phyloP scores from a whole-genome alignment of 352 stramenopile genomes.

The Globisporangium heterothallicum region DNA sequence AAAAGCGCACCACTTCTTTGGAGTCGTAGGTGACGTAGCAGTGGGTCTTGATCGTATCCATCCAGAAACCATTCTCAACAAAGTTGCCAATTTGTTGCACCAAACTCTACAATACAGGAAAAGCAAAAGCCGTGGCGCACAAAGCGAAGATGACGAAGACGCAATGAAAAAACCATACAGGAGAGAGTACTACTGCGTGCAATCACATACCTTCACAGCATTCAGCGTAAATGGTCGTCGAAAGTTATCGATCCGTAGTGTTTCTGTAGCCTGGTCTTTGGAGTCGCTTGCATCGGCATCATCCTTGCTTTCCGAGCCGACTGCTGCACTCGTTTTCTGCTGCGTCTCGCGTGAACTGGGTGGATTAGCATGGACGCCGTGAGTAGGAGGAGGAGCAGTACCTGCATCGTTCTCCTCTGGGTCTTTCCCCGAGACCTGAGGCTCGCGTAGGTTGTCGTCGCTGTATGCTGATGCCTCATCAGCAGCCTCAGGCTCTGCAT shows the following conservation, averaged over 20 bases:
- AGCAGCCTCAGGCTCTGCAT: background rate
- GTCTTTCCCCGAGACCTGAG: background rate
- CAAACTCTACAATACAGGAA: slow-evolving; percentile 28
- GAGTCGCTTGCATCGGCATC: no score
- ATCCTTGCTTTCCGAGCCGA: background rate
- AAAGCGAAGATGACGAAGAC: background rate
- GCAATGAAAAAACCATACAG: slow-evolving; percentile 1
- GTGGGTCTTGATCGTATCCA: slow-evolving; percentile 85
- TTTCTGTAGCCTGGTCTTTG: no score
- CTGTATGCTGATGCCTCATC: background rate
- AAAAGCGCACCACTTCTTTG: slow-evolving; percentile 37
- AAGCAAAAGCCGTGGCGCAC: no score
- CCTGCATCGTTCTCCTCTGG: background rate
- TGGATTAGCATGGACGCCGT: background rate
- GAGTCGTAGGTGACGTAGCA: slow-evolving; percentile 75
- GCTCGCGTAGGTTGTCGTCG: background rate
- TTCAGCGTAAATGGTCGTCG: slow-evolving; percentile 68
- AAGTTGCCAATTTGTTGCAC: slow-evolving; percentile 50
- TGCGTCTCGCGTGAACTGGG: background rate
- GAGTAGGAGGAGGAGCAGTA: background rate
- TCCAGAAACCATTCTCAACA: slow-evolving; percentile 80
- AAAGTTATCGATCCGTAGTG: slow-evolving; percentile 71
- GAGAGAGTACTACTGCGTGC: no score
- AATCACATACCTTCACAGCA: slow-evolving; percentile 63
- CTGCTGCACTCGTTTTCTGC: background rate